These are phyloP conservation scores for Quillaja saponaria DNA, from an alignment of 306 rosid genomes.

Conservation along the genomic window DNA sequence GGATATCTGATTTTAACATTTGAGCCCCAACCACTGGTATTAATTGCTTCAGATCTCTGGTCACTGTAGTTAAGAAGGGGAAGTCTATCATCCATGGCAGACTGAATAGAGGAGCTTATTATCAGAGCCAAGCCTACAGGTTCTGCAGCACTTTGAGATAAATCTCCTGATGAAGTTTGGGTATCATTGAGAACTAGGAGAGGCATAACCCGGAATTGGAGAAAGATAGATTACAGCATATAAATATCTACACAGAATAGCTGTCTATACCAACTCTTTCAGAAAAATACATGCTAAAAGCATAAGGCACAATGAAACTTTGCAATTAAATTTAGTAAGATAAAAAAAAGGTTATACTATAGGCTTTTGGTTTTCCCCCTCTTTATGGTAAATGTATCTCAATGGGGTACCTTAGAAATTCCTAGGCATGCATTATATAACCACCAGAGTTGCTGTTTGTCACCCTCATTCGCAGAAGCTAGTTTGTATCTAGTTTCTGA, in stretches of 20 bases:
- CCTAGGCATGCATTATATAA: constrained; percentile 14
- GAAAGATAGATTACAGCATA: too few relatives aligned
- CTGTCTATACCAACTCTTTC: too few relatives aligned
- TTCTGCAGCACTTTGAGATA: too few relatives aligned
- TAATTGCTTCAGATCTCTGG: constrained; percentile 16
- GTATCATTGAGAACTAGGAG: neutral
- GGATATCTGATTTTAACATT: constrained; percentile 4
- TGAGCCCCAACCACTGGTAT: constrained; percentile 33
- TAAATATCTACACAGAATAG: too few relatives aligned
- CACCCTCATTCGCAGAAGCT: constrained; percentile 14
- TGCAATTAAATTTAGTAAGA: too few relatives aligned
- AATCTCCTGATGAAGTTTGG: constrained; percentile 13
- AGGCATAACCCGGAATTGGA: constrained; percentile 20
- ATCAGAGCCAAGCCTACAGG: constrained; percentile 13
- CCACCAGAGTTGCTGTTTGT: constrained; percentile 15
- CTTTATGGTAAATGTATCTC: too few relatives aligned
- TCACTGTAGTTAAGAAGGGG: constrained; percentile 1
- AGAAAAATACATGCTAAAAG: too few relatives aligned
- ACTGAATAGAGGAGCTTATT: constrained; percentile 4
- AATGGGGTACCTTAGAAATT: constrained; percentile 12
- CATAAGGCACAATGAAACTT: too few relatives aligned
- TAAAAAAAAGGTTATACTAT: too few relatives aligned
- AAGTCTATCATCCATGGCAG: neutral
- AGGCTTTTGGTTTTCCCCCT: too few relatives aligned
- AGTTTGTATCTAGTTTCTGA: constrained; percentile 15